A percentile compares a stretch with the other conserved stretches of the same genome.
phyloP scores from a whole-genome alignment of 192 early-diverging fungal species.

The Podila epicladia region DNA sequence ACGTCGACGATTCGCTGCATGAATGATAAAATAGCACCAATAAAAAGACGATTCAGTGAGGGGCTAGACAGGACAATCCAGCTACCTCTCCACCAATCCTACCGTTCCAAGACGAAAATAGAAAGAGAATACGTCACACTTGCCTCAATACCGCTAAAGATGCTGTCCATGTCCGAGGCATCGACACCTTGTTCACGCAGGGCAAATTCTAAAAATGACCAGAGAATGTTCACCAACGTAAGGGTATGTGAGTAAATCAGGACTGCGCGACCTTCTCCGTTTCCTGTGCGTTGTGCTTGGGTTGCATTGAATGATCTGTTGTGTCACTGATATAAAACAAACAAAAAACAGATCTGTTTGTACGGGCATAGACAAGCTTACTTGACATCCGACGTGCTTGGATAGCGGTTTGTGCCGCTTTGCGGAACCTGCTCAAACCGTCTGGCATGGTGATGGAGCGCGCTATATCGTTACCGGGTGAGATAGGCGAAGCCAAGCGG shows the following conservation, averaged over 20 bases:
- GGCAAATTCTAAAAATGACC: conserved; percentile 8
- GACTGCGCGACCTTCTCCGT: too few species aligned
- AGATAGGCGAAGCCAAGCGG: neutral
- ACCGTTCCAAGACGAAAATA: neutral
- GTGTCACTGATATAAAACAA: neutral
- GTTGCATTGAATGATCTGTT: neutral
- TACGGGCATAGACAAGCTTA: neutral
- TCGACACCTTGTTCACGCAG: conserved; percentile 43
- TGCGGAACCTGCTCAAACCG: conserved; percentile 11
- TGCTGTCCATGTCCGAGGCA: conserved; percentile 41
- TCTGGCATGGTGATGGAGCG: neutral
- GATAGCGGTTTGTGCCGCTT: neutral
- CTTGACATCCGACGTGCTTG: conserved; percentile 10
- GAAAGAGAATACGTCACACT: neutral
- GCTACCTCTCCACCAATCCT: neutral
- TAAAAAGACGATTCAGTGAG: neutral
- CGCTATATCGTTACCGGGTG: neutral
- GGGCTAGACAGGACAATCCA: neutral
- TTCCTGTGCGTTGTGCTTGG: too few species aligned
- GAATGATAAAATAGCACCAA: neutral
- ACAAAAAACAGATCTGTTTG: neutral
- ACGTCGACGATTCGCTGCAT: conserved; percentile 28
- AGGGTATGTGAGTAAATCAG: neutral
- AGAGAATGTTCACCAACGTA: neutral
- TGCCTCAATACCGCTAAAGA: conserved; percentile 44